Base-by-base conservation (phyloP, 345 rosid genomes). In the Brassica rapa region DNA sequence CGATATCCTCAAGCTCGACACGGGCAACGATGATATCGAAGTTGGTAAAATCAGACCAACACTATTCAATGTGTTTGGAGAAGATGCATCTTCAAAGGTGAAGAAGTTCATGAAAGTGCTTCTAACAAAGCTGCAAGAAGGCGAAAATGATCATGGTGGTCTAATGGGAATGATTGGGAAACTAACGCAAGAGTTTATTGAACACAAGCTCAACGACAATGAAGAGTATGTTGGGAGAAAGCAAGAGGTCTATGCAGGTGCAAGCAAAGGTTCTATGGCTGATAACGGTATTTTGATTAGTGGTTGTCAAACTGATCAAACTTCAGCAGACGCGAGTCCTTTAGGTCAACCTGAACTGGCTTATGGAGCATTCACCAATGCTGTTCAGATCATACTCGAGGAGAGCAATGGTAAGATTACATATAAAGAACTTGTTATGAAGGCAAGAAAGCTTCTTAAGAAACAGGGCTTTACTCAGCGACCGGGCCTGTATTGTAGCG, bases 311-410 rank as follows among this genome's bases (percentile, higher is more conserved):
- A 53, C 59, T 53, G 59, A 53, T 53, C 59, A 95, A 84, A 91
- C 97, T 56, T 95, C 99, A 4, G 99, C 99, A 0, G 99, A 95
- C 62, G 99, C 99, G 2, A 89, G 87, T 74, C 99, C 99, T 23
- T 68, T 85, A 0, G 98, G 96, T 39, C 82, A 85, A 23, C 49
- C 96, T 6, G 71, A 27, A 55, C 60, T 2, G 87, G 91, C 99
- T 27, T 92, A 92, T 72, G 99, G 99, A 77, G 99, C 99, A 21
- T 87, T 92, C 60, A 95, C 98, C 85, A 95, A 95, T 63, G 96
- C 92, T 8, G 86, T 95, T 62, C 99, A 95, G 89, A 81, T 74
- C 23, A 86, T 95, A 71, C 59, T 95, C 43, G 88, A 87, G 0
- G 89, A 89, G n/a, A 49, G 91, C 0, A 86, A 86, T 27, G 97